These are phyloP conservation scores for Xylaria telfairii DNA, from an alignment of 495 filamentous ascomycete species.

Conservation along the genomic window DNA sequence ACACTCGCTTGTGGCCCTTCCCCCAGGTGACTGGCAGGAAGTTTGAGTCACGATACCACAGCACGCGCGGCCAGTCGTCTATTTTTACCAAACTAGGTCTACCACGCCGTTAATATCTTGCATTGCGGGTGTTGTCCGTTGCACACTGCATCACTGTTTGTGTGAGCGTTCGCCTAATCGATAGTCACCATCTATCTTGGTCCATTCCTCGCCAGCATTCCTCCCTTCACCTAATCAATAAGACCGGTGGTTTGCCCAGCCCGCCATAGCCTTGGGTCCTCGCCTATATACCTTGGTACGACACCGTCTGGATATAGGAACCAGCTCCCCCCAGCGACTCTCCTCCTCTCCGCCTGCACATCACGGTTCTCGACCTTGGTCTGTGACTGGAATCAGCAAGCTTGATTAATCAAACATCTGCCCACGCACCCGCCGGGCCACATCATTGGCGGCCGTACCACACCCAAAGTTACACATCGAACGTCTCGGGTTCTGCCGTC, in stretches of 20 bases:
- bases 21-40: slow-evolving; percentile 20
- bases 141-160: not conserved
- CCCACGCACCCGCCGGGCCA: not conserved
- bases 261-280: not conserved
- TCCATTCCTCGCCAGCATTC: not conserved
- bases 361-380: not conserved
- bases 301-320: not conserved
- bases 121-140: not conserved
- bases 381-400: slow-evolving; percentile 8
- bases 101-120: slow-evolving; percentile 3
- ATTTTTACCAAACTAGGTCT: not conserved
- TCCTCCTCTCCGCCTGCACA: not conserved
- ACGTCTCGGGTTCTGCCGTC: not conserved
- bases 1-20: slow-evolving; percentile 16
- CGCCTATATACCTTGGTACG: not conserved
- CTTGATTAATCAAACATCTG: not conserved
- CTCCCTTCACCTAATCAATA: slow-evolving; percentile 5
- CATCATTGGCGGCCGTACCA: not conserved
- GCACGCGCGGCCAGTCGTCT: not conserved
- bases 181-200: not conserved
- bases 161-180: slow-evolving; percentile 8
- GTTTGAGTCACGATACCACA: slow-evolving; percentile 17
- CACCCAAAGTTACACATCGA: not conserved
- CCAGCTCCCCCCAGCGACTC: not conserved
- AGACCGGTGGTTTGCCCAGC: not conserved